These are phyloP conservation scores for Entomortierella lignicola DNA, from an alignment of 192 early-diverging fungal genomes.

Conservation along the genomic window DNA sequence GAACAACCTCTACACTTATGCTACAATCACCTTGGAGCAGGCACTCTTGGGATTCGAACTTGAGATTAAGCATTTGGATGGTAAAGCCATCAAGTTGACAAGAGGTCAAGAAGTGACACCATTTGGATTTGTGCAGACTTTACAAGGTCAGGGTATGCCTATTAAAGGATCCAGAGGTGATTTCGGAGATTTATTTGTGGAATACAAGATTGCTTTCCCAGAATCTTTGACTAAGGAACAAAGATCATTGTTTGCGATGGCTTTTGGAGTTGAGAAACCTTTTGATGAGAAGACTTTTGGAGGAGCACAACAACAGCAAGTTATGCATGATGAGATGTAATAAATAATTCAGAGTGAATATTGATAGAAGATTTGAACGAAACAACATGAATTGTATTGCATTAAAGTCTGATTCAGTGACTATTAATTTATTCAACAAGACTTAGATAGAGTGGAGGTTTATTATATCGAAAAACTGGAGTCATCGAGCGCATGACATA, in stretches of 20 bases:
- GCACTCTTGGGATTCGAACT: slow-evolving; percentile 86
- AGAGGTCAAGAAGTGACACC: slow-evolving; percentile 65
- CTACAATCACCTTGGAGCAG: slow-evolving; percentile 78
- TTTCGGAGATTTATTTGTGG: slow-evolving; percentile 85
- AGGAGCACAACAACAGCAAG: slow-evolving; percentile 6
- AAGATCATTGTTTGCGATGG: slow-evolving; percentile 10
- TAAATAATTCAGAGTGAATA: too few species aligned
- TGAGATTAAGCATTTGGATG: slow-evolving; percentile 85
- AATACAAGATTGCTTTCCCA: slow-evolving; percentile 90
- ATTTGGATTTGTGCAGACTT: slow-evolving; percentile 81
- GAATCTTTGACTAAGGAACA: slow-evolving; percentile 34
- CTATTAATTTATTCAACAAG: too few species aligned
- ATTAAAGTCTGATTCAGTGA: too few species aligned
- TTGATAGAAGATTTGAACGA: not conserved
- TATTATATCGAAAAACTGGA: too few species aligned
- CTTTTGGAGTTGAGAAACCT: slow-evolving; percentile 21
- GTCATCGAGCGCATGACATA: too few species aligned
- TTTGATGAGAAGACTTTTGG: slow-evolving; percentile 31
- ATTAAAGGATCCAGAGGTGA: slow-evolving; percentile 64
- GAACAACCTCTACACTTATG: slow-evolving; percentile 79
- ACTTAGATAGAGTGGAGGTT: too few species aligned
- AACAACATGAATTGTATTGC: not conserved
- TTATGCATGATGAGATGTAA: slow-evolving; percentile 51
- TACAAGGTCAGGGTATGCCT: slow-evolving; percentile 94
- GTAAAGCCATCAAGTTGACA: slow-evolving; percentile 73